Conservation (phyloP, 2,329 filamentous ascomycete genomes). For the Elsinoe batatas region DNA sequence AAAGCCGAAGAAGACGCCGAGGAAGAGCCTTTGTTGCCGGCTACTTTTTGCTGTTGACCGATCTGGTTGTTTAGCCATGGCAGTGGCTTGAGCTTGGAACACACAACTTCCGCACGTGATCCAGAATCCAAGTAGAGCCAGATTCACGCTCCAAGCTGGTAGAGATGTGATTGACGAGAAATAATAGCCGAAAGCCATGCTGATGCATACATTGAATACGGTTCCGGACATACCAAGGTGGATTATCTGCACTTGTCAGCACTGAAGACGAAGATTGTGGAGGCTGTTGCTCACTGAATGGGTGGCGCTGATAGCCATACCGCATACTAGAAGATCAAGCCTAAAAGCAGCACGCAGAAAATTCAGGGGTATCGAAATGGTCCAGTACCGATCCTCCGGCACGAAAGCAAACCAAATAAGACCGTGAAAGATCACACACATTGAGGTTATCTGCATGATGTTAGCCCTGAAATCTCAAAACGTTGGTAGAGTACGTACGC, state of each 20-base stretch:
- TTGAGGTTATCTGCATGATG: not conserved
- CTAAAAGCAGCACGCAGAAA: slow-evolving; percentile 30
- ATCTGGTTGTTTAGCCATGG: not conserved
- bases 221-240: slow-evolving; percentile 33
- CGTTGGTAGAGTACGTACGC: not conserved
- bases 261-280: too few species aligned
- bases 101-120: slow-evolving; percentile 29
- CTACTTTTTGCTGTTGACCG: not conserved
- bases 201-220: slow-evolving; percentile 30
- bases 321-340: slow-evolving; percentile 21
- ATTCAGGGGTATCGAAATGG: slow-evolving; percentile 27
- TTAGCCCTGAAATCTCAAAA: not conserved
- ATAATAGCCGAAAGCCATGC: slow-evolving; percentile 19
- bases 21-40: not conserved
- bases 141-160: slow-evolving; percentile 22
- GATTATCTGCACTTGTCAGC: slow-evolving; percentile 28
- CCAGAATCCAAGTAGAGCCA: slow-evolving; percentile 27
- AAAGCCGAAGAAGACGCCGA: slow-evolving; percentile 24
- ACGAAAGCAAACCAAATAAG: slow-evolving; percentile 28
- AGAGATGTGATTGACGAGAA: not conserved
- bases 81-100: slow-evolving; percentile 14
- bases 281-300: slow-evolving; percentile 21
- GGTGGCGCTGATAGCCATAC: slow-evolving; percentile 22
- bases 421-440: slow-evolving; percentile 19
- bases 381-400: slow-evolving; percentile 31